These are phyloP conservation scores for Neonectria hederae DNA, from an alignment of 2,329 filamentous ascomycete genomes.

Conservation along the genomic window DNA sequence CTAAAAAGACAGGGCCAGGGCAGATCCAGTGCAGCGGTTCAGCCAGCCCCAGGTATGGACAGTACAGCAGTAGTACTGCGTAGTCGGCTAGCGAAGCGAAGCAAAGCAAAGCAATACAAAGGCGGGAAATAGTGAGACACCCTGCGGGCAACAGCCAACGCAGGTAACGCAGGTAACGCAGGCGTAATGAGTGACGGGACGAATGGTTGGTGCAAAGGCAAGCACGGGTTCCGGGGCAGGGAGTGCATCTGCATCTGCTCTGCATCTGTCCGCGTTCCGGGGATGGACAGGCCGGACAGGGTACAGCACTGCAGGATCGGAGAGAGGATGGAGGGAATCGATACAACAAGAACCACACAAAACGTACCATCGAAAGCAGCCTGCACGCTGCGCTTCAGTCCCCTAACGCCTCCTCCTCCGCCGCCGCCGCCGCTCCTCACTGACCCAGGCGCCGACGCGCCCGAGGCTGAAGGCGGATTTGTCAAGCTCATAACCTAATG, in stretches of 20 bases:
- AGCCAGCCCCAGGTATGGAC: not conserved
- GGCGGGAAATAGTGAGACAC: constrained; percentile 14
- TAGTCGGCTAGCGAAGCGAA: constrained; percentile 5
- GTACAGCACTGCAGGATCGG: not conserved
- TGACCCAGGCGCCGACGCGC: constrained; percentile 59
- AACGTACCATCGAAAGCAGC: constrained; percentile 68
- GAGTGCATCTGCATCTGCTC: not conserved
- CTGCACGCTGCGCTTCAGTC: constrained; percentile 67
- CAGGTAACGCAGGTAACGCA: constrained; percentile 6
- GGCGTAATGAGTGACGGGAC: not conserved
- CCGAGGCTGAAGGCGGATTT: constrained; percentile 63
- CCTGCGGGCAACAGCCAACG: constrained; percentile 11
- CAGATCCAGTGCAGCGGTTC: not conserved
- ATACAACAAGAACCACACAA: constrained; percentile 15
- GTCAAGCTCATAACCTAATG: constrained; percentile 59
- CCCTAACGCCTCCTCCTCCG: constrained; percentile 35
- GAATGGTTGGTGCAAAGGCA: constrained; percentile 4
- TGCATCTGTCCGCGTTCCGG: constrained; percentile 9
- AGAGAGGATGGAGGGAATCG: constrained; percentile 11
- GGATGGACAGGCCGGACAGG: not conserved
- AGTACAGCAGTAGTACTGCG: not conserved
- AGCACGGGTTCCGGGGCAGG: constrained; percentile 1
- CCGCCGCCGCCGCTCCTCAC: constrained; percentile 49
- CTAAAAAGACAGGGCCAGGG: constrained; percentile 11
- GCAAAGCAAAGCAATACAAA: not conserved